Evolutionary conservation across 352 stramenopile genomes (phyloP), one percentile per base, ranked within the genome.

Genomic region (Aphanomyces invadans): DNA sequence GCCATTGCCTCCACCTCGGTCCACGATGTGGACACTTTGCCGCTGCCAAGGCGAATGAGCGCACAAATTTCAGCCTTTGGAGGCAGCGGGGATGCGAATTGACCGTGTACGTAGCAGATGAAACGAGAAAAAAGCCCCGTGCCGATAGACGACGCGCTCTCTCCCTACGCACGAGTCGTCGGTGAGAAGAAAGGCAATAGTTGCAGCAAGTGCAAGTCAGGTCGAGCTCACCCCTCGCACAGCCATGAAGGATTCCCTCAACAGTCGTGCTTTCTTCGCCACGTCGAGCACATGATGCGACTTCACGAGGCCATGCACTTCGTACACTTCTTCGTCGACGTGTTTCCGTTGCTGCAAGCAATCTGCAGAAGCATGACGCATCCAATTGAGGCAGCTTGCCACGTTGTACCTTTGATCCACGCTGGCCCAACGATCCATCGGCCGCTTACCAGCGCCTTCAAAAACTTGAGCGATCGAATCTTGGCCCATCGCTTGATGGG

Each of bases 351-450:
- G 63, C 62, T 69, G 70, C 10, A 64, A 56, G 29, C 65, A 73
- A 15, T 73, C 71, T 72, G 66, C 33, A 44, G n/a, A n/a, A n/a
- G n/a, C n/a, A n/a, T n/a, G n/a, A n/a, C n/a, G n/a, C n/a, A n/a
- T n/a, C n/a, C n/a, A n/a, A n/a, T n/a, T n/a, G 15, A 42, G 15
- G 36, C 36, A 42, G 36, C 36, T 15, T 42, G 32, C 36, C 25
- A 62, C n/a, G 10, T n/a, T n/a, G 39, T 39, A 71, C 65, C 57
- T 61, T 80, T 70, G 25, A 95, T 72, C 86, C 86, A 95, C 19
- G 86, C 75, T 33, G 90, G 78, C 51, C 81, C 91, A 32, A 95
- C 82, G 70, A 95, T 88, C 86, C 86, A 95, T 28, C 83, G 80
- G 9, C 86, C 86, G 15, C 73, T 79, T 32, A 85, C 76, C 7